phyloP scores from a whole-genome alignment of 2,329 filamentous ascomycete species.

The Fusarium hostae region DNA sequence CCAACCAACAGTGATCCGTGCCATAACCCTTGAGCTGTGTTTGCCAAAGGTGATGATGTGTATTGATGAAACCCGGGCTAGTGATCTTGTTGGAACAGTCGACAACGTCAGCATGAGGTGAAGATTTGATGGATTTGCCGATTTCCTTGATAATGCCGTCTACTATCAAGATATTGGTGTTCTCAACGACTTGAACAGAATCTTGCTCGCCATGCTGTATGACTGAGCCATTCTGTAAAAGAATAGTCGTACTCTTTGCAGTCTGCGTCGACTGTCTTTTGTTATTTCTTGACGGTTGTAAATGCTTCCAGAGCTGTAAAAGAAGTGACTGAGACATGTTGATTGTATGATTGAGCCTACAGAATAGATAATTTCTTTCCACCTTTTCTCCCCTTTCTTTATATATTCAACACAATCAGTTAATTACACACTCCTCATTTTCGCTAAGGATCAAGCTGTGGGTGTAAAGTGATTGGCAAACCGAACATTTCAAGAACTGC shows the following conservation, averaged over 20 bases:
- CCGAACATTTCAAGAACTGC: accelerated
- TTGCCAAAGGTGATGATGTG: constrained; percentile 32
- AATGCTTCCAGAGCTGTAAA: background rate
- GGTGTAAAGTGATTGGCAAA: background rate
- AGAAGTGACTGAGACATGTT: background rate
- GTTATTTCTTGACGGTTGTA: accelerated
- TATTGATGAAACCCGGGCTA: constrained; percentile 27
- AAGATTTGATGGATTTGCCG: background rate
- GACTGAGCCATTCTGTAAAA: background rate
- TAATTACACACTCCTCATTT: no score
- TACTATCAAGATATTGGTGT: background rate
- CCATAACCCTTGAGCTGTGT: constrained; percentile 7
- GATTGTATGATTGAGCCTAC: accelerated
- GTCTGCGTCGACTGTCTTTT: background rate
- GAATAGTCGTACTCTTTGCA: background rate
- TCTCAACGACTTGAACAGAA: background rate
- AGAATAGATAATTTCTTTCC: background rate
- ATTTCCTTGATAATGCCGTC: background rate
- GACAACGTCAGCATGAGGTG: background rate
- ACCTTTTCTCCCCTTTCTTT: no score
- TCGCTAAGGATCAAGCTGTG: no score
- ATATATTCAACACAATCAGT: no score
- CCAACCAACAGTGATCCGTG: background rate
- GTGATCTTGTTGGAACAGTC: constrained; percentile 25
- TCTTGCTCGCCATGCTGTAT: background rate